Percentiles rank a stretch among this genome's conserved stretches.
These are phyloP conservation scores for Apiospora saccharicola DNA, from an alignment of 2,329 filamentous ascomycete species.

Conservation along the genomic window DNA sequence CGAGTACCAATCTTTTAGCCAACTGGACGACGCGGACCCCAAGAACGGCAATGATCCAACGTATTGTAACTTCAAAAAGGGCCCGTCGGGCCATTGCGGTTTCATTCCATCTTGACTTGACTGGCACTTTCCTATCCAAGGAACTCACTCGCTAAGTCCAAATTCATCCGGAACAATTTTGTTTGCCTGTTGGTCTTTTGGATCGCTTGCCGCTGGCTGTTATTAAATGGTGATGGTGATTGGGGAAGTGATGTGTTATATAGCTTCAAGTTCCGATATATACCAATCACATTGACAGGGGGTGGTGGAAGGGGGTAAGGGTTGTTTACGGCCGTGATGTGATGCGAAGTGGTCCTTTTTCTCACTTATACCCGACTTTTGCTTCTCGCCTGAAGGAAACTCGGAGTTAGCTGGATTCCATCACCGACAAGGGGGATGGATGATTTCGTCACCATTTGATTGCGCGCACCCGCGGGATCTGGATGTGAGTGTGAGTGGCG, in stretches of 20 bases:
- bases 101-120: background rate
- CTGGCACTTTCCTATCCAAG: slow-evolving; percentile 5
- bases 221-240: background rate
- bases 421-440: background rate
- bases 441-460: background rate
- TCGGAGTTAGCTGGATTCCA: background rate
- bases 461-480: background rate
- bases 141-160: background rate
- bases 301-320: background rate
- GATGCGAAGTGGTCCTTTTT: background rate
- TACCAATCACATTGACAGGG: slow-evolving; percentile 1
- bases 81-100: slow-evolving; percentile 6
- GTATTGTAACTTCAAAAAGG: background rate
- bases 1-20: background rate
- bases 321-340: background rate
- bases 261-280: background rate
- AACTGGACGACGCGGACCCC: background rate
- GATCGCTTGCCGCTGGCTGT: background rate
- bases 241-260: background rate
- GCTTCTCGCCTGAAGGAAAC: background rate
- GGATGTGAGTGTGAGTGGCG: background rate
- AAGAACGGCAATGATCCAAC: background rate
- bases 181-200: background rate
- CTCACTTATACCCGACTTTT: background rate
- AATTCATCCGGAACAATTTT: background rate